Base-by-base conservation (phyloP, 2,329 filamentous ascomycete species). In the Polychaeton citri region DNA sequence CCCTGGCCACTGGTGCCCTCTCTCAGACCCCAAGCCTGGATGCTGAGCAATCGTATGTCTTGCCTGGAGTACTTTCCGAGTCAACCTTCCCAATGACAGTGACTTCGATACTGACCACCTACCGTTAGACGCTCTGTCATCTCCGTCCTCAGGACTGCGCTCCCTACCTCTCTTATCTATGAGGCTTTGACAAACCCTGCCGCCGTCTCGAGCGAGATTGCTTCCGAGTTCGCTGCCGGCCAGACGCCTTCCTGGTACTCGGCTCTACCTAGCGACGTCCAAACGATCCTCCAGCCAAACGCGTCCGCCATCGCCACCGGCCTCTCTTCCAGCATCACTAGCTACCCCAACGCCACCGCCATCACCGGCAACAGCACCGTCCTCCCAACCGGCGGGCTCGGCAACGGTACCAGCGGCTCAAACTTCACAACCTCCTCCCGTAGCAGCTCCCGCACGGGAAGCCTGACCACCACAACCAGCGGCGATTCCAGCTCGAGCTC, bases 201-300 rank as follows among this genome's bases (percentile, higher is more conserved):
- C 36, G 60, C 53, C 32, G 63, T 63, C 42, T 57, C 56, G 37
- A 49, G 55, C 8, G 49, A 59, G 30, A 56, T 68, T 49, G 55
- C 55, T 9, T 61, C 62, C 6, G 57, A 64, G 32, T 57, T 68
- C 52, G 47, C 54, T 8, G 60, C 59, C 20, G 60, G 63, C 47
- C 49, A 55, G 19, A 60, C 59, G 13, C 63, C 65, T 13, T 41
- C 50, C 3, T 68, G 65, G 65, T 67, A 63, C 52, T 48, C 55
- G 6, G 54, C 58, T 6, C 58, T 68, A 3, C 65, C 65, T 5
- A 46, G 55, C 31, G 61, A 63, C 37, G 55, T 68, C 32, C 57
- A 67, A 54, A 59, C 50, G 32, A 59, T 60, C 41, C 52, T 68
- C 32, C 47, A 62, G 18, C 45, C 56, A 16, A 36, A 43, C 20